These are phyloP conservation scores for Xylaria sp. DNA, from an alignment of 2,329 filamentous ascomycete genomes.

Conservation along the genomic window DNA sequence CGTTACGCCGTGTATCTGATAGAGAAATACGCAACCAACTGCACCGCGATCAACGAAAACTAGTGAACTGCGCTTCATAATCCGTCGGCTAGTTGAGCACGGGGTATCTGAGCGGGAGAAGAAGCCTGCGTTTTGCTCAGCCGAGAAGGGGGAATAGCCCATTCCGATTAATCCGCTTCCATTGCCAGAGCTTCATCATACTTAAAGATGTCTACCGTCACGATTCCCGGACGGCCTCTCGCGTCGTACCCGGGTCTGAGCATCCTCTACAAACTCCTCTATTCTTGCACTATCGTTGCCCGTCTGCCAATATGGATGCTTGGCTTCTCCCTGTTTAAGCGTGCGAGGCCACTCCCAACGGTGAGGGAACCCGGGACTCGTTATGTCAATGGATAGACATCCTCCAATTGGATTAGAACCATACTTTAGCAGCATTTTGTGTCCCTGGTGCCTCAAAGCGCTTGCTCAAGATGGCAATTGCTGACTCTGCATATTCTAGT, in stretches of 20 bases:
- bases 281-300: constrained; percentile 29
- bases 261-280: constrained; percentile 37
- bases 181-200: neutral
- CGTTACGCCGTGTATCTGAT: neutral
- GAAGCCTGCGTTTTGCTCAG: too few species aligned
- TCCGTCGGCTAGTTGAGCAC: too few species aligned
- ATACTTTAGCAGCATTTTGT: neutral
- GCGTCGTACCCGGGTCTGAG: constrained; percentile 39
- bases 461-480: neutral
- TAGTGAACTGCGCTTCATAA: too few species aligned
- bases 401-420: neutral
- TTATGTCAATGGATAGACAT: neutral
- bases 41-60: too few species aligned
- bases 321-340: constrained; percentile 34
- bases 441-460: neutral
- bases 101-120: too few species aligned
- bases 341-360: constrained; percentile 34
- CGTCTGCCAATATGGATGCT: constrained; percentile 42
- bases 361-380: constrained; percentile 12
- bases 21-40: too few species aligned
- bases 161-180: neutral
- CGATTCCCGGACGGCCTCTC: constrained; percentile 36
- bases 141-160: too few species aligned
- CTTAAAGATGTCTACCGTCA: constrained; percentile 29
- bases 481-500: constrained; percentile 29